A percentile compares a stretch with the other conserved stretches of the same genome.
Conservation (phyloP, 2,329 filamentous ascomycete species). For the Xylaria arbuscula region DNA sequence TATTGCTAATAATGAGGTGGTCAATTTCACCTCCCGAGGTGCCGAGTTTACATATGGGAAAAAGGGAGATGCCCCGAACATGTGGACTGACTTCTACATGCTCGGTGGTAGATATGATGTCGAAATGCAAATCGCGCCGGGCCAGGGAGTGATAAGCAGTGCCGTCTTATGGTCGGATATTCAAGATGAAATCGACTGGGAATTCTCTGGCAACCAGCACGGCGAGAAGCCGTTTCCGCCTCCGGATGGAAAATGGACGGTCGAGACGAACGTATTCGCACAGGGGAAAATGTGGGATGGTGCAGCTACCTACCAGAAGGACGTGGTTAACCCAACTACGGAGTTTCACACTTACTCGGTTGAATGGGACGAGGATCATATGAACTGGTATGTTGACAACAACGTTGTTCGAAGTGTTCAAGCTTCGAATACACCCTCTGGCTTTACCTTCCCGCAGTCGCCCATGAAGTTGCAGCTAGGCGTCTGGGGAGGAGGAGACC, state of each 20-base stretch:
- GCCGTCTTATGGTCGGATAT: constrained; percentile 47
- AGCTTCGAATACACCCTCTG: constrained; percentile 42
- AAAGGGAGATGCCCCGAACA: constrained; percentile 47
- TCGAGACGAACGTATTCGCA: constrained; percentile 47
- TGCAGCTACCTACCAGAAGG: constrained; percentile 46
- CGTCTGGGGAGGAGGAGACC: constrained; percentile 49
- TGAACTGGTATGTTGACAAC: constrained; percentile 48
- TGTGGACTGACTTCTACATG: constrained; percentile 51
- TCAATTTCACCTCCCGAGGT: constrained; percentile 47
- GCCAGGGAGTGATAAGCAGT: constrained; percentile 48
- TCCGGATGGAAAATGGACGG: constrained; percentile 44
- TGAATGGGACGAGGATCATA: constrained; percentile 48
- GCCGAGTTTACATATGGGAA: constrained; percentile 49
- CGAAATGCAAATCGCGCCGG: constrained; percentile 50
- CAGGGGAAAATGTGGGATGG: constrained; percentile 50
- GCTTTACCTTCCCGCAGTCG: constrained; percentile 47
- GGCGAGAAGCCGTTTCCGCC: constrained; percentile 48
- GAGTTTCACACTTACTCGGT: constrained; percentile 51
- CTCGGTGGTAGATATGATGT: constrained; percentile 50
- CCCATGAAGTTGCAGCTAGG: constrained; percentile 51
- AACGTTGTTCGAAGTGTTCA: constrained; percentile 45
- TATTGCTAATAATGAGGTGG: constrained; percentile 43
- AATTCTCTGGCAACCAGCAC: constrained; percentile 50
- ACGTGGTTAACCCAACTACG: constrained; percentile 44
- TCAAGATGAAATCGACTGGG: constrained; percentile 51